phyloP scores from a whole-genome alignment of 257 asterid genomes.

The Cynanchum wilfordii region DNA sequence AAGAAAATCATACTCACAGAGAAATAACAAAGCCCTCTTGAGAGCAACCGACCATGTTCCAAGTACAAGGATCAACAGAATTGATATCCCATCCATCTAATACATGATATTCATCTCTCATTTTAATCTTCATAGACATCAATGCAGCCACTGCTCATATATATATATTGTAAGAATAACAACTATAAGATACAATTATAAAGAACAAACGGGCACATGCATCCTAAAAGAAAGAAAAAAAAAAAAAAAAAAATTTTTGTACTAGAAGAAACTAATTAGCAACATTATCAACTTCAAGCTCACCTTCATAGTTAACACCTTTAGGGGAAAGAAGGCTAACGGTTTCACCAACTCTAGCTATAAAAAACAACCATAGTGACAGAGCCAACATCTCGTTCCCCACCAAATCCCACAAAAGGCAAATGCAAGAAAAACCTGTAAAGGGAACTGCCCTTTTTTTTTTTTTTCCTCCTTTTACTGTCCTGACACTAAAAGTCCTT shows the following conservation, averaged over 20 bases:
- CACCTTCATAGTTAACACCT: constrained; percentile 94
- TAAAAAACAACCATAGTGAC: constrained; percentile 29
- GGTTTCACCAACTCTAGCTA: constrained; percentile 32
- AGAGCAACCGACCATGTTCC: constrained; percentile 94
- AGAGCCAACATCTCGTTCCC: constrained; percentile 33
- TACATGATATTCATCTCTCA: constrained; percentile 58
- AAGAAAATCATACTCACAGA: constrained; percentile 43
- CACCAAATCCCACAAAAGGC: constrained; percentile 35
- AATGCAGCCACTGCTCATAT: constrained; percentile 71
- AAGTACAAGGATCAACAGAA: constrained; percentile 97
- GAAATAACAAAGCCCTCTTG: constrained; percentile 76
- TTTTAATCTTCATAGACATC: constrained; percentile 71
- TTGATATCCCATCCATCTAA: constrained; percentile 96
- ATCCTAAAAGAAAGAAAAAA: background rate
- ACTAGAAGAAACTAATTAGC: background rate
- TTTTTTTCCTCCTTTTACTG: constrained; percentile 8
- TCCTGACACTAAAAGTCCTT: constrained; percentile 8
- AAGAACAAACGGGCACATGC: constrained; percentile 1
- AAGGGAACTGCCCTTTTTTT: constrained; percentile 12
- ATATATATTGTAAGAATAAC: constrained; percentile 15
- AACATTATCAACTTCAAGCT: constrained; percentile 7
- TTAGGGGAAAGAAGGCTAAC: constrained; percentile 80
- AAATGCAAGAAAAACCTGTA: constrained; percentile 17
- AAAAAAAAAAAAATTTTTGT: background rate
- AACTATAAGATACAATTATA: constrained; percentile 9